A percentile compares a stretch with the other conserved stretches of the same genome.
Conservation (phyloP, 306 rosid genomes). For the Glycine tomentella region DNA sequence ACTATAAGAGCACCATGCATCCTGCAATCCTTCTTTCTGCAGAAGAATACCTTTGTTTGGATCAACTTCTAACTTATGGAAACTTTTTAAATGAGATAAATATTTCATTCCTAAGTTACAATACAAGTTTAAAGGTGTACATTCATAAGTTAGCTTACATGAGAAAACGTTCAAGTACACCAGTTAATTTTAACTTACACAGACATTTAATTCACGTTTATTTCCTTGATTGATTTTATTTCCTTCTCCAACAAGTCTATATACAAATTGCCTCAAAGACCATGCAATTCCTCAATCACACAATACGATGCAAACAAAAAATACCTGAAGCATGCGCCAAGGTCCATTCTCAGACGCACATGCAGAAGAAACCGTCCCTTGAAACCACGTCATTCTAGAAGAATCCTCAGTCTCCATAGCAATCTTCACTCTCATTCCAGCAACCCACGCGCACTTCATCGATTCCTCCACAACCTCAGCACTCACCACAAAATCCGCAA, state of each 20-base stretch:
- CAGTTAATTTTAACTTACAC: not conserved
- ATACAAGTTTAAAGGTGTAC: not conserved
- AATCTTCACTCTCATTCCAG: conserved; percentile 73
- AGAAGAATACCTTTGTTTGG: not conserved
- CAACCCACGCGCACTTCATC: conserved; percentile 53
- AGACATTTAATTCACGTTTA: not conserved
- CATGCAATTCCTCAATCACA: not conserved
- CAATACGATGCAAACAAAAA: not conserved
- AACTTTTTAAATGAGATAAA: not conserved
- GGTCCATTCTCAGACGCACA: conserved; percentile 46
- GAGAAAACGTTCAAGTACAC: not conserved
- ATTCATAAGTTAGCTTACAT: not conserved
- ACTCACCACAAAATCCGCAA: conserved; percentile 76
- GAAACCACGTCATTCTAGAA: conserved; percentile 68
- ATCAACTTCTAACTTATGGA: conserved; percentile 1
- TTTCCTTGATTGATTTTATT: not conserved
- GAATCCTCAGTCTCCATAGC: conserved; percentile 72
- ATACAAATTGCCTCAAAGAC: not conserved
- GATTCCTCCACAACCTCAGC: conserved; percentile 70
- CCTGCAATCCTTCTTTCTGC: not conserved
- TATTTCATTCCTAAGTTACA: not conserved
- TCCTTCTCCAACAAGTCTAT: not conserved
- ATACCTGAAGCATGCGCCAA: conserved; percentile 85
- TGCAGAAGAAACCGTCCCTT: conserved; percentile 60
- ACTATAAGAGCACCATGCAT: not conserved